A percentile compares a stretch with the other conserved stretches of the same genome.
Conservation (phyloP, 768 basidiomycete species). For the Kwoniella heveanensis region DNA sequence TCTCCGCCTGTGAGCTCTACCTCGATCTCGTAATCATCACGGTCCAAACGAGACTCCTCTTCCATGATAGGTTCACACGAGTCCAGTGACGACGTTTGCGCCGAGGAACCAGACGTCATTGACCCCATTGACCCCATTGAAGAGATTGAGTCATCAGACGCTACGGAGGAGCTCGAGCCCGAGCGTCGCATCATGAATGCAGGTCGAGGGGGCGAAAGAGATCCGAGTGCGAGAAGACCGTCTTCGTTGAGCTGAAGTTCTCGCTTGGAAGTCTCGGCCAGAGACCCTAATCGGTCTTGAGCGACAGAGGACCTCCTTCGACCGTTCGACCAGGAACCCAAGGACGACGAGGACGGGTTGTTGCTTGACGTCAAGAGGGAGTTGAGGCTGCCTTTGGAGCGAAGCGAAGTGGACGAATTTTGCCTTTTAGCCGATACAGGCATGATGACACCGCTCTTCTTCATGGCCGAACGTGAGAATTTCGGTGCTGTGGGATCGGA, state of each 20-base stretch:
- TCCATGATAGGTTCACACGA: conserved; percentile 27
- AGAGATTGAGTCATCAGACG: conserved; percentile 8
- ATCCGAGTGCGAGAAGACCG: conserved; percentile 30
- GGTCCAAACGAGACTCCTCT: conserved; percentile 3
- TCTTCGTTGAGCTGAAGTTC: conserved; percentile 42
- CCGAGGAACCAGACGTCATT: conserved; percentile 23
- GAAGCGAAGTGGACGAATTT: conserved; percentile 14
- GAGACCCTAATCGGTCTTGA: conserved; percentile 31
- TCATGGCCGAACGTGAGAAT: conserved; percentile 49
- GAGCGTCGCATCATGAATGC: conserved; percentile 35
- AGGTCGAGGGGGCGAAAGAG: conserved; percentile 38
- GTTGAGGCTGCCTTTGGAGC: conserved; percentile 1
- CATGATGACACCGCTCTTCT: conserved; percentile 45
- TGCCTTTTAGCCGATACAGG: conserved; percentile 29
- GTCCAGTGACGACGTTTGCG: conserved; percentile 23
- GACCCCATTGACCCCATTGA: conserved; percentile 25
- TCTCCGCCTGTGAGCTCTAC: conserved; percentile 7
- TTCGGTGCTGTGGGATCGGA: conserved; percentile 36
- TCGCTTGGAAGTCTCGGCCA: conserved; percentile 34
- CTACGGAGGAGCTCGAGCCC: conserved; percentile 25
- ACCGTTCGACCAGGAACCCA: conserved; percentile 8
- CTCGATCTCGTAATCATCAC: conserved; percentile 8
- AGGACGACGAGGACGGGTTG: conserved; percentile 12
- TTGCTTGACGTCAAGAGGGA: conserved; percentile 7
- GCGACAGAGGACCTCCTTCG: conserved; percentile 7